These are phyloP conservation scores for Volvariella surrecta DNA, from an alignment of 1,284 basidiomycete species.

Conservation along the genomic window DNA sequence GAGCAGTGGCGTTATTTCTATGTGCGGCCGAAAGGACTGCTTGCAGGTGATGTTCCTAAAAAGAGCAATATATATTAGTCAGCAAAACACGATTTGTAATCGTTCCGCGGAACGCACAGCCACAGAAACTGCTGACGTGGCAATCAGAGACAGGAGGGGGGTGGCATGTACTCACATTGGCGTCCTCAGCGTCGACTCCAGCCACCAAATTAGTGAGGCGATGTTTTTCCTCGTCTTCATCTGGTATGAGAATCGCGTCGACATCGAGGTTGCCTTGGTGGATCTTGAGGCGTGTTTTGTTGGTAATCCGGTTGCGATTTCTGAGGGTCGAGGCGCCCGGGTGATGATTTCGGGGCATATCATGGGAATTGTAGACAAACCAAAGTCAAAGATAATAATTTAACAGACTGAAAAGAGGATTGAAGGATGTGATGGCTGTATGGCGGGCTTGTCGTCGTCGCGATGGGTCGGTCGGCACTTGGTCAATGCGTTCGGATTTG, in stretches of 20 bases:
- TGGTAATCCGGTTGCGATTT: constrained; percentile 82
- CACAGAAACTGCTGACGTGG: constrained; percentile 32
- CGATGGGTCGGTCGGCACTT: constrained; percentile 21
- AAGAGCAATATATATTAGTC: constrained; percentile 35
- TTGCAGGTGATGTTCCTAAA: constrained; percentile 89
- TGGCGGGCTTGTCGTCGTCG: constrained; percentile 24
- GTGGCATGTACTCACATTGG: constrained; percentile 63
- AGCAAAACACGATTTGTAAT: constrained; percentile 42
- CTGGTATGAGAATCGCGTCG: constrained; percentile 66
- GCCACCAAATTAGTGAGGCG: constrained; percentile 39
- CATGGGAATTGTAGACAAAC: constrained; percentile 40
- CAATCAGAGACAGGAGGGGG: constrained; percentile 19
- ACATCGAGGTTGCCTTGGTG: constrained; percentile 73
- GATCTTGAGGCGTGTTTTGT: constrained; percentile 84
- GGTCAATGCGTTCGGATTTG: constrained; percentile 37
- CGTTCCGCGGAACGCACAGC: constrained; percentile 37
- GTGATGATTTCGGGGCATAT: constrained; percentile 73
- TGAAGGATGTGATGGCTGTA: constrained; percentile 1
- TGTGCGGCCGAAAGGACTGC: constrained; percentile 73
- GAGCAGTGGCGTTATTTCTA: constrained; percentile 34
- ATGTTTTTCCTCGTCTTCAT: constrained; percentile 78
- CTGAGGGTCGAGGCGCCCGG: constrained; percentile 67
- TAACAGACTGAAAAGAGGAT: constrained; percentile 13
- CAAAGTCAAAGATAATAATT: constrained; percentile 20
- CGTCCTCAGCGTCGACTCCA: constrained; percentile 82